A percentile compares a stretch with the other conserved stretches of the same genome.
Evolutionary conservation across 257 asterid species (phyloP).

Genomic region (Coffea canephora): DNA sequence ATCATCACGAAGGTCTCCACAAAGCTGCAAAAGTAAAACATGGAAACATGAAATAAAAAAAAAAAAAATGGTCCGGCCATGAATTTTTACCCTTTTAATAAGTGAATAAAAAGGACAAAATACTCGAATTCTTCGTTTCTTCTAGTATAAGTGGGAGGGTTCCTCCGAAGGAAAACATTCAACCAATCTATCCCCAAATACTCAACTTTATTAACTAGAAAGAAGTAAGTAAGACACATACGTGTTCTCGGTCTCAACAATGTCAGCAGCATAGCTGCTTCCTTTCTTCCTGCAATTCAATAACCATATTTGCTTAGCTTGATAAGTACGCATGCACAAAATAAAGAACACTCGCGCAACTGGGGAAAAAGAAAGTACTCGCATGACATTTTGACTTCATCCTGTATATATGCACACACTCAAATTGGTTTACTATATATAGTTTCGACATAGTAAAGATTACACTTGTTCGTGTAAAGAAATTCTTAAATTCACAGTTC

Average conservation of each 20-base stretch:
- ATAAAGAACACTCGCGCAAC: not conserved
- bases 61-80: no score
- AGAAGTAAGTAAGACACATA: slow-evolving; percentile 13
- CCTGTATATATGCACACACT: not conserved
- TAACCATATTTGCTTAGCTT: not conserved
- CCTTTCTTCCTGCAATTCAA: slow-evolving; percentile 54
- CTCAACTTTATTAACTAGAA: not conserved
- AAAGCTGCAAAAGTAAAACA: slow-evolving; percentile 33
- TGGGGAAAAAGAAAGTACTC: no score
- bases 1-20: slow-evolving; percentile 29
- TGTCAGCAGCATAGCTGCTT: slow-evolving; percentile 24
- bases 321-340: not conserved
- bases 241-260: slow-evolving; percentile 47
- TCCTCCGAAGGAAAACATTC: not conserved
- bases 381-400: not conserved
- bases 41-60: no score
- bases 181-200: not conserved
- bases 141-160: no score
- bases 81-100: no score
- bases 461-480: no score
- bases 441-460: no score
- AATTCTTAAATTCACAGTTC: no score
- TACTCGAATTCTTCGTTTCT: no score
- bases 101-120: no score
- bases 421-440: not conserved